Evolutionary conservation across 768 basidiomycete species (phyloP), one percentile per base, ranked within the genome.

Genomic region (Xerocomellus intermedius): DNA sequence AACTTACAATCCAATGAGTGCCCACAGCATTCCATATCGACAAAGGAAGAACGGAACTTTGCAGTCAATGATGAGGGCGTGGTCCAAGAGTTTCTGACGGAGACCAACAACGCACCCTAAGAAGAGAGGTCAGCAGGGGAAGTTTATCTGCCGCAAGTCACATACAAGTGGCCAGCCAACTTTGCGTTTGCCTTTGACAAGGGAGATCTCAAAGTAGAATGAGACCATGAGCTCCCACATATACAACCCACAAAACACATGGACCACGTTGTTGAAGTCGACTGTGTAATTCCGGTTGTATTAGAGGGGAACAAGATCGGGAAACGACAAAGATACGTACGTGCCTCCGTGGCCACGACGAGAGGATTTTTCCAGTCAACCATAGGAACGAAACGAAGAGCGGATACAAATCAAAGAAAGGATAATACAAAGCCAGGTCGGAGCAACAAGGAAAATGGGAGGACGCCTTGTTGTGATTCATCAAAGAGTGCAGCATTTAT

Each of bases 131-230:
- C n/a, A 66, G 58, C 35, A 33, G 4, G 22, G 21, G 4, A 26
- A 0, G 2, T 28, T 13, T 39, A 1, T 33, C 45, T 42, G 32
- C 8, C 8, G 26, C 30, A 43, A 39, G 13, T 33, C 37, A 78
- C 83, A 55, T 66, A 88, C 87, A 69, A 89, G 71, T 57, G 87
- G 86, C 85, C 85, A 87, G 30, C 81, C 78, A 58, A 87, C 82
- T 62, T 73, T 78, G 42, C 86, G 80, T 50, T 77, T 75, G n/a
- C 79, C 64, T 28, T 75, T 78, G 39, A 88, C 52, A 32, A 89
- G 66, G 26, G 86, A 85, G 79, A 80, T 81, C 61, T 90, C 87
- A 58, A 90, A 89, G 56, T 78, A 77, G 53, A 70, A 80, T 16
- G 87, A 87, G 60, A 76, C 71, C 58, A 83, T 76, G 39, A 89